phyloP scores from a whole-genome alignment of 2,329 filamentous ascomycete species.

The Scedosporium apiospermum region DNA sequence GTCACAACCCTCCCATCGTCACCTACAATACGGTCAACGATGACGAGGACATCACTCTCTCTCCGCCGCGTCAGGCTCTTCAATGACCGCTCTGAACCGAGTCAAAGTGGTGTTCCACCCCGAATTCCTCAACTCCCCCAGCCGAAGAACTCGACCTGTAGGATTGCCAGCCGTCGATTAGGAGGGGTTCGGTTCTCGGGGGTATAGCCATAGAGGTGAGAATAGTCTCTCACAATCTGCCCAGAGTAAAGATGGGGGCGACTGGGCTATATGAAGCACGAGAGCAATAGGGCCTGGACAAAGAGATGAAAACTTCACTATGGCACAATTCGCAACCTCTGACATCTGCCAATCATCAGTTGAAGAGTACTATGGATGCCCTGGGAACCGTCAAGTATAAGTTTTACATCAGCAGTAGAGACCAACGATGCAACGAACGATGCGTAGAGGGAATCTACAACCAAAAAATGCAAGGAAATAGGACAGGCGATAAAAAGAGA shows the following conservation, averaged over 20 bases:
- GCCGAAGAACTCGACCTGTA: conserved; percentile 33
- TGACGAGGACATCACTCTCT: conserved; percentile 82
- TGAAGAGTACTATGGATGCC: background rate
- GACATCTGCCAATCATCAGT: background rate
- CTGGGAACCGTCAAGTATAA: background rate
- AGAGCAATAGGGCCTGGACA: background rate
- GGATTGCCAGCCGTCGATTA: no score
- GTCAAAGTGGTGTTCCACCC: conserved; percentile 98
- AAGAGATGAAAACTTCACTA: background rate
- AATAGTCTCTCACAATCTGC: no score
- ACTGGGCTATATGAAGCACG: no score
- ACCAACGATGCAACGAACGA: background rate
- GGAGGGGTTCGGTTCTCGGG: no score
- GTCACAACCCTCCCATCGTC: conserved; percentile 80
- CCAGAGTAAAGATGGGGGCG: no score
- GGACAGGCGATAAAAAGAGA: background rate
- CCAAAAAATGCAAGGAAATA: background rate
- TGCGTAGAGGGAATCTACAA: background rate
- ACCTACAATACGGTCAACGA: conserved; percentile 99
- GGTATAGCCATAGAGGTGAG: no score
- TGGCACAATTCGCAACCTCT: background rate
- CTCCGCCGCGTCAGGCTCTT: conserved; percentile 93
- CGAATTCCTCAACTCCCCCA: conserved; percentile 92
- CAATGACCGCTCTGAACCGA: conserved; percentile 89
- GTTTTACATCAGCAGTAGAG: background rate